phyloP scores from a whole-genome alignment of 2,329 filamentous ascomycete species.

The Fusarium nurragi region DNA sequence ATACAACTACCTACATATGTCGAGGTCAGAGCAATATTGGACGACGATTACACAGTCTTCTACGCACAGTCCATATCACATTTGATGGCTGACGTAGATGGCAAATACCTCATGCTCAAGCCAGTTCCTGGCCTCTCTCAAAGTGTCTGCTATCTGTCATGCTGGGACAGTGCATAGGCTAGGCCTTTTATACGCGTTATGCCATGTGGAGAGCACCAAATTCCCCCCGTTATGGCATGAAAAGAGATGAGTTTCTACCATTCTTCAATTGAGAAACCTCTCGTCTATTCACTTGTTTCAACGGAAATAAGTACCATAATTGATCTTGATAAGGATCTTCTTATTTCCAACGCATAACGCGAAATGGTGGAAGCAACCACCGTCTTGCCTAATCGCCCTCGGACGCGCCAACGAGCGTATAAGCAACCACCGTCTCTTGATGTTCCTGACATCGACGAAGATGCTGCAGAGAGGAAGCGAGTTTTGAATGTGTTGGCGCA shows the following conservation, averaged over 20 bases:
- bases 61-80: conserved; percentile 5
- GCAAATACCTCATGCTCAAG: conserved; percentile 7
- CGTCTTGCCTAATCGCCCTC: conserved; percentile 35
- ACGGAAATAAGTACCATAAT: not conserved
- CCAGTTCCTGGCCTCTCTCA: rapidly evolving
- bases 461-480: conserved; percentile 63
- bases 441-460: conserved; percentile 59
- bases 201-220: conserved; percentile 35
- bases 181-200: conserved; percentile 44
- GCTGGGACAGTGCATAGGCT: conserved; percentile 37
- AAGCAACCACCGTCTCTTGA: conserved; percentile 54
- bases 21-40: conserved; percentile 19
- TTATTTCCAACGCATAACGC: not conserved
- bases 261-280: not conserved
- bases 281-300: not conserved
- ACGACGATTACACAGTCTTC: conserved; percentile 25
- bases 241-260: conserved; percentile 20
- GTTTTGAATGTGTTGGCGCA: conserved; percentile 65
- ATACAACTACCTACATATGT: not conserved
- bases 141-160: conserved; percentile 47
- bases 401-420: conserved; percentile 52
- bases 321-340: too few species aligned
- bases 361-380: conserved; percentile 17
- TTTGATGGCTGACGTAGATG: conserved; percentile 1
- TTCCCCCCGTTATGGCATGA: conserved; percentile 15